Conservation (phyloP, 1,139 yeast genomes). For the Suhomyces wounanorum region DNA sequence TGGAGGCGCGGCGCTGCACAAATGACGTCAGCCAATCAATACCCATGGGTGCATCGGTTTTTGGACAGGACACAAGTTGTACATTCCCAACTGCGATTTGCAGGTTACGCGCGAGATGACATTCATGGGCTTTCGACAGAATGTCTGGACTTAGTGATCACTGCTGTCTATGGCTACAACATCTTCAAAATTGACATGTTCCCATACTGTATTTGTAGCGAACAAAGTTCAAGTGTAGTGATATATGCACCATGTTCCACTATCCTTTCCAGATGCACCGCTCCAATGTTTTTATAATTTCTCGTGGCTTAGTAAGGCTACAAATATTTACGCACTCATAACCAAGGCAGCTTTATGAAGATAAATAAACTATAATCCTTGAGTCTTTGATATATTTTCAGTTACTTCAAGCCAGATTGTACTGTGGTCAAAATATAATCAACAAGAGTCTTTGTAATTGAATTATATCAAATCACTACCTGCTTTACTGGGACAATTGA, state of each 20-base stretch:
- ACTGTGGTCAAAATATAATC: neutral
- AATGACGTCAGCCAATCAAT: constrained; percentile 3
- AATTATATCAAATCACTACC: neutral
- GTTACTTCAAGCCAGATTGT: neutral
- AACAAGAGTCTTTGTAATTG: neutral
- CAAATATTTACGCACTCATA: neutral
- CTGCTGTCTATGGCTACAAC: too few relatives aligned
- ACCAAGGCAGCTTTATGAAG: neutral
- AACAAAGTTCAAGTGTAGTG: too few relatives aligned
- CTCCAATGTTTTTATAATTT: neutral
- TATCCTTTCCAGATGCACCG: neutral
- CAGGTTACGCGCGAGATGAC: neutral
- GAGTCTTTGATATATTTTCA: neutral
- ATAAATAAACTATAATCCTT: neutral
- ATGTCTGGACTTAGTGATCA: too few relatives aligned
- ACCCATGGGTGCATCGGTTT: neutral
- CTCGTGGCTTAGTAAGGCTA: neutral
- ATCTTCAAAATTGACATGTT: too few relatives aligned
- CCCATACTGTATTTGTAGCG: too few relatives aligned
- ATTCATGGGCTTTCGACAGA: too few relatives aligned
- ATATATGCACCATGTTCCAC: too few relatives aligned
- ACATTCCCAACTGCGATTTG: neutral
- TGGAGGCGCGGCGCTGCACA: neutral
- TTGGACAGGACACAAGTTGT: neutral
- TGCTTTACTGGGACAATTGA: neutral